Evolutionary conservation across 2,329 filamentous ascomycete genomes (phyloP).

Genomic region (Ophiosphaerella korrae): DNA sequence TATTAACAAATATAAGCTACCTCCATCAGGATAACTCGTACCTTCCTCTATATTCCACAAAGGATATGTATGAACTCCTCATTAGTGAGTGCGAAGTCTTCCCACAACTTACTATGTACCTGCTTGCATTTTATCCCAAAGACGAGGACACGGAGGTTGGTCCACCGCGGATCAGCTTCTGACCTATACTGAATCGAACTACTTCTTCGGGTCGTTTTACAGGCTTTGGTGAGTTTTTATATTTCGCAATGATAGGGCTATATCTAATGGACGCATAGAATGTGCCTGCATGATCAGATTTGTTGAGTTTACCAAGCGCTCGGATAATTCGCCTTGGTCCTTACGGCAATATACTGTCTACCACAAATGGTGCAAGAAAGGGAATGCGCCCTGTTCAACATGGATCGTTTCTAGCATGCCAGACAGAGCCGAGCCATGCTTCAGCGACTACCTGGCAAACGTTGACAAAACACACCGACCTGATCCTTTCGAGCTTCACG

Average conservation of each 20-base stretch:
- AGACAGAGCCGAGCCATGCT: slow-evolving; percentile 5
- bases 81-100: slow-evolving; percentile 10
- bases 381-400: slow-evolving; percentile 4
- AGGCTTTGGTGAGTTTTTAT: slow-evolving; percentile 18
- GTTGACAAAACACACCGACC: background rate
- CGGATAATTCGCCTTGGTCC: slow-evolving; percentile 9
- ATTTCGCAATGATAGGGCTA: background rate
- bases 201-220: background rate
- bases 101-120: slow-evolving; percentile 24
- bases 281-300: slow-evolving; percentile 13
- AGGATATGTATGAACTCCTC: too few relatives aligned
- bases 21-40: too few relatives aligned
- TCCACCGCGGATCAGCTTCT: slow-evolving; percentile 22
- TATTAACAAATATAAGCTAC: too few relatives aligned
- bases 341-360: slow-evolving; percentile 15
- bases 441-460: slow-evolving; percentile 7
- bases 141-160: slow-evolving; percentile 19
- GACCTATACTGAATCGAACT: background rate
- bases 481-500: slow-evolving; percentile 33
- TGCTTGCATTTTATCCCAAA: slow-evolving; percentile 19
- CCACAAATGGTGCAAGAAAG: slow-evolving; percentile 5
- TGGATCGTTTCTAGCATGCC: slow-evolving; percentile 14
- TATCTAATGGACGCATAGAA: slow-evolving; percentile 3
- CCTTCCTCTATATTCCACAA: too few relatives aligned
- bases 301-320: slow-evolving; percentile 15